phyloP scores from a whole-genome alignment of 495 filamentous ascomycete species.

The Penicillium simplicissimum region DNA sequence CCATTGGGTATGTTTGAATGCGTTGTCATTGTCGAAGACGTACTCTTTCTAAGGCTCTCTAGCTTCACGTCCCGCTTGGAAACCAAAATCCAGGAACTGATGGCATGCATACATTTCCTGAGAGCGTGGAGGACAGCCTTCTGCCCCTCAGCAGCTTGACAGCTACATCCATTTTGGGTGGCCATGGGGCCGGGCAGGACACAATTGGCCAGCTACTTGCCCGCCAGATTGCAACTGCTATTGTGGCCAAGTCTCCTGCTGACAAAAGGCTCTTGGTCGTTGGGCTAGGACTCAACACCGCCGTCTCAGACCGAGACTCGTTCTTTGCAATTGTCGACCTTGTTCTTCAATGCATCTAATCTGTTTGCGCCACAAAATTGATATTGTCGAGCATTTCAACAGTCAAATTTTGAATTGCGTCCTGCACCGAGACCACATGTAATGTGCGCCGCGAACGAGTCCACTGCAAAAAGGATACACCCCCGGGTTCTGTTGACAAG shows the following conservation, averaged over 20 bases:
- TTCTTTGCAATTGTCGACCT: slow-evolving; percentile 86
- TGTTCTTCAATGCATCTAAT: slow-evolving; percentile 64
- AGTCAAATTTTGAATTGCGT: background rate
- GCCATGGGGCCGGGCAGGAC: slow-evolving; percentile 74
- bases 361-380: background rate
- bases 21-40: background rate
- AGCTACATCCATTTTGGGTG: slow-evolving; percentile 86
- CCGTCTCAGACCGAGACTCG: slow-evolving; percentile 62
- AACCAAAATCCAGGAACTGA: slow-evolving; percentile 60
- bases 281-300: slow-evolving; percentile 73
- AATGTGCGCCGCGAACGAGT: background rate
- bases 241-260: slow-evolving; percentile 67
- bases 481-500: background rate
- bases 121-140: slow-evolving; percentile 57
- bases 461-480: background rate
- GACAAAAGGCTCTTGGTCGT: slow-evolving; percentile 80
- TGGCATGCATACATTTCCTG: slow-evolving; percentile 44
- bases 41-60: slow-evolving; percentile 16
- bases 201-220: slow-evolving; percentile 84
- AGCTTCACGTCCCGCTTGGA: slow-evolving; percentile 88
- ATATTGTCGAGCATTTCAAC: background rate
- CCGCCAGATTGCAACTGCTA: slow-evolving; percentile 79
- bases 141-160: slow-evolving; percentile 81
- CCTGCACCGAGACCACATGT: background rate
- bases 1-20: slow-evolving; percentile 73